A percentile compares a stretch with the other conserved stretches of the same genome.
phyloP scores from a whole-genome alignment of 1,139 yeast species.

The Sugiyamaella pinicola region DNA sequence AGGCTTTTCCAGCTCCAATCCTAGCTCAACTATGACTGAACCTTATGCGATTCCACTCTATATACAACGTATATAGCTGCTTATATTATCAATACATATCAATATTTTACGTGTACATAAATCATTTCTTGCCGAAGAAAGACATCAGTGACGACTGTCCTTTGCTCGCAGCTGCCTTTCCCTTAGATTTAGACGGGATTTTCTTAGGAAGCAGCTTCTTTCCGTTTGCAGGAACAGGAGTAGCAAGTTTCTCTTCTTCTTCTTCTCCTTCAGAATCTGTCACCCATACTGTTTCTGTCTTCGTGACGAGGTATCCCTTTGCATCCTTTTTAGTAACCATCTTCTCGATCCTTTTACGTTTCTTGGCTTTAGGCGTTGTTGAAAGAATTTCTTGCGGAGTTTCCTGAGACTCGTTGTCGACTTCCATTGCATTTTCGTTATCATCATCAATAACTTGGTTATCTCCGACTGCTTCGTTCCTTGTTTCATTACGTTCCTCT shows the following conservation, averaged over 20 bases:
- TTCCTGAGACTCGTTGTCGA: slow-evolving; percentile 9
- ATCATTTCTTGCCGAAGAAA: slow-evolving; percentile 28
- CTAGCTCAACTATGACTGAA: too few relatives aligned
- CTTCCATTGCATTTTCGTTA: slow-evolving; percentile 19
- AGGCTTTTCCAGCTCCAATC: too few relatives aligned
- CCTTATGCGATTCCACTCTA: neutral
- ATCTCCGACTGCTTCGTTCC: slow-evolving; percentile 12
- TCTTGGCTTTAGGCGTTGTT: slow-evolving; percentile 4
- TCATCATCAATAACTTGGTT: slow-evolving; percentile 6
- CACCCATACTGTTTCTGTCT: slow-evolving; percentile 27
- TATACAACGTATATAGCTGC: too few relatives aligned
- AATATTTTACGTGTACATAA: neutral
- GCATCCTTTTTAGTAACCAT: slow-evolving; percentile 24
- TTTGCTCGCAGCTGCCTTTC: slow-evolving; percentile 18
- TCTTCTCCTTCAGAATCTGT: slow-evolving; percentile 29
- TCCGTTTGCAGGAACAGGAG: neutral
- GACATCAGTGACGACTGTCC: slow-evolving; percentile 30
- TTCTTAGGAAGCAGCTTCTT: slow-evolving; percentile 17
- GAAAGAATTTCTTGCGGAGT: neutral
- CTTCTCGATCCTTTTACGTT: slow-evolving; percentile 26
- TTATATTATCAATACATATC: neutral
- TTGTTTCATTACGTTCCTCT: neutral
- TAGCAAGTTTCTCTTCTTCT: neutral
- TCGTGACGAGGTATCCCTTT: slow-evolving; percentile 28
- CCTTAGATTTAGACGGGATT: slow-evolving; percentile 16